Evolutionary conservation across 768 basidiomycete species (phyloP), one percentile per base, ranked within the genome.

Genomic region (Tephrocybe sp.): DNA sequence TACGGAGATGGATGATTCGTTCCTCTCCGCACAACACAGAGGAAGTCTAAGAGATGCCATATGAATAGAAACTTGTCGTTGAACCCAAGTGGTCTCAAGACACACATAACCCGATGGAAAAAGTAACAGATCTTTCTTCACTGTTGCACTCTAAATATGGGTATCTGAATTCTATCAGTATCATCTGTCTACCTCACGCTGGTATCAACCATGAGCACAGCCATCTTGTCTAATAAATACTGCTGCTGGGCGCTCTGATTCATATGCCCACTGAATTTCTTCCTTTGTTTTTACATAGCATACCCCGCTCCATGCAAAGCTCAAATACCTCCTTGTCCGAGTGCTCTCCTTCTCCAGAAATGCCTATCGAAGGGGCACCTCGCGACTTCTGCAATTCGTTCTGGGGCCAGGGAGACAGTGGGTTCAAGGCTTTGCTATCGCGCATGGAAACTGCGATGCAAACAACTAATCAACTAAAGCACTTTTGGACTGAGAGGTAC

Each of bases 341-440:
- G 41, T 78, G 72, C 65, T 87, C 77, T 64, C 80, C 80, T 20
- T 72, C 79, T 32, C 54, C 61, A 70, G 81, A 65, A 76, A 73
- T 45, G 58, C 82, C 67, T 56, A 66, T 71, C 48, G 70, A 71
- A 5, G 68, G 55, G 43, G 48, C 52, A 33, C 71, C 69, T 6
- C 65, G 67, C 19, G 92, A 96, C 68, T 97, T 92, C 68, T 98
- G 94, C 70, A 99, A 98, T 68, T 84, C 92, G 0, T 98, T 98
- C 71, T 98, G 97, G 97, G 92, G 92, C 5, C 60, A 73, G 8
- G 83, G 80, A 17, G 94, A 96, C 69, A 84, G 78, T 35, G 94
- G 94, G 2, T 89, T 90, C 48, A 91, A 93, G 57, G 87, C 94
- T 38, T 77, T 98, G 52, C 87, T 92, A 63, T 85, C 92, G 16